Evolutionary conservation across 371 early-diverging fungal genomes (phyloP).

Genomic region (Actinomortierella ambigua): DNA sequence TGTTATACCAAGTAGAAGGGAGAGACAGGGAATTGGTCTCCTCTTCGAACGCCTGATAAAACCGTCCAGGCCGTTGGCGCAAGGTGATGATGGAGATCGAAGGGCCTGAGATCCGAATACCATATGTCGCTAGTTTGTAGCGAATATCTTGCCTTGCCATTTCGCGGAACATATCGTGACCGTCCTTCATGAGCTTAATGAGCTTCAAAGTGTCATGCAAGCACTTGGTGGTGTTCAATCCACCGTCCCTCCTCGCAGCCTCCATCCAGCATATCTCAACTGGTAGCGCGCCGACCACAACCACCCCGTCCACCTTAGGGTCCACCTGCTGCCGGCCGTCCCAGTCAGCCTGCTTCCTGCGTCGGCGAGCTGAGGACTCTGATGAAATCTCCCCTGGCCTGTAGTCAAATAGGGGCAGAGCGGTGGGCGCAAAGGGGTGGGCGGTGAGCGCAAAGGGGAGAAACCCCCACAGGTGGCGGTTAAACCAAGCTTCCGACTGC

Average conservation of each 20-base stretch:
- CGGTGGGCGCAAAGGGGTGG: constrained; percentile 4
- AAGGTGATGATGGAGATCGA: constrained; percentile 10
- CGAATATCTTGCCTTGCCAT: constrained; percentile 9
- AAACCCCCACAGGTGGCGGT: constrained; percentile 12
- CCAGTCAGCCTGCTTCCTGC: constrained; percentile 13
- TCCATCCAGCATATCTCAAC: constrained; percentile 14
- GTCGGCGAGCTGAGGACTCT: constrained; percentile 7
- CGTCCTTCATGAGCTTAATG: constrained; percentile 13
- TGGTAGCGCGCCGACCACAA: constrained; percentile 9
- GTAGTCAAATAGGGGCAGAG: too few relatives aligned
- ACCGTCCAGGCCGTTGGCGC: constrained; percentile 11
- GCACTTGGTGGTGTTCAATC: constrained; percentile 8
- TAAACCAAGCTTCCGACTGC: constrained; percentile 14
- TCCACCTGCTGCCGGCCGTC: constrained; percentile 11
- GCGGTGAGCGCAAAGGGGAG: constrained; percentile 11
- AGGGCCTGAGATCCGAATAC: constrained; percentile 13
- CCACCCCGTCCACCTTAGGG: constrained; percentile 19
- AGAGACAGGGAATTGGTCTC: constrained; percentile 1
- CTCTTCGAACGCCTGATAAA: constrained; percentile 13
- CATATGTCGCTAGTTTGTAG: constrained; percentile 7
- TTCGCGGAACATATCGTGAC: constrained; percentile 16
- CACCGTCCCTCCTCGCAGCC: constrained; percentile 17
- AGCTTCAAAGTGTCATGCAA: constrained; percentile 11
- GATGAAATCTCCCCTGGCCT: constrained; percentile 15
- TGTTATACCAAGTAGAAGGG: background rate